A percentile compares a stretch with the other conserved stretches of the same genome.
Evolutionary conservation across 2,329 filamentous ascomycete species (phyloP).

Genomic region (Moelleriella libera): DNA sequence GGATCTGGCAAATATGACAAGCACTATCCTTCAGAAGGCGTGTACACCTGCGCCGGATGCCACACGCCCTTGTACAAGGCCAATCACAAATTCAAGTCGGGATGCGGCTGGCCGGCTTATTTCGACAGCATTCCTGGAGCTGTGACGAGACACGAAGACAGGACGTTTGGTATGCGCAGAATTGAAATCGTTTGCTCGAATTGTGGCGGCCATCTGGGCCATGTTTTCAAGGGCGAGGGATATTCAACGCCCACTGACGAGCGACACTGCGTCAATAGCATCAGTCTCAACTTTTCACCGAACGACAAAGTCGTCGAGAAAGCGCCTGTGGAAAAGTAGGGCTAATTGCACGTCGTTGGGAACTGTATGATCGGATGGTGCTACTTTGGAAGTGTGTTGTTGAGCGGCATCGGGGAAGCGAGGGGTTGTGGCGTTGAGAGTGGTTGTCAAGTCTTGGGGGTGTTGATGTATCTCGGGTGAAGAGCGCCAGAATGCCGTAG

Average conservation of each 20-base stretch:
- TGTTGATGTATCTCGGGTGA: no score
- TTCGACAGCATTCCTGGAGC: conserved; percentile 90
- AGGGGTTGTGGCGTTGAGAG: neutral
- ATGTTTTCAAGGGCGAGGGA: conserved; percentile 87
- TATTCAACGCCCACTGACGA: conserved; percentile 81
- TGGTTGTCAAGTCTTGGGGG: neutral
- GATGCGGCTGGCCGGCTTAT: conserved; percentile 96
- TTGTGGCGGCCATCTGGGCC: conserved; percentile 87
- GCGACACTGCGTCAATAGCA: conserved; percentile 90
- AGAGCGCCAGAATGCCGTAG: no score
- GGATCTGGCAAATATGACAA: conserved; percentile 77
- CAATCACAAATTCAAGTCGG: conserved; percentile 86
- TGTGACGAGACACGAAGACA: conserved; percentile 69
- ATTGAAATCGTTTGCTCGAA: conserved; percentile 92
- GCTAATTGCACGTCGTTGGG: conserved; percentile 4
- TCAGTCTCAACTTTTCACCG: conserved; percentile 70
- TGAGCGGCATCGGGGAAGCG: neutral
- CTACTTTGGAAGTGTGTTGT: neutral
- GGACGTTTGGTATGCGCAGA: conserved; percentile 63
- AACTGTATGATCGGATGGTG: neutral
- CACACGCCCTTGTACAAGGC: conserved; percentile 82
- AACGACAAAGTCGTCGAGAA: conserved; percentile 38
- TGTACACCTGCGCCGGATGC: conserved; percentile 83
- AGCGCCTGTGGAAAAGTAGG: conserved; percentile 21
- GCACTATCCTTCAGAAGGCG: conserved; percentile 60